Evolutionary conservation across 2,329 filamentous ascomycete species (phyloP), one percentile per base, ranked within the genome.

Genomic region (Talaromyces sp.): DNA sequence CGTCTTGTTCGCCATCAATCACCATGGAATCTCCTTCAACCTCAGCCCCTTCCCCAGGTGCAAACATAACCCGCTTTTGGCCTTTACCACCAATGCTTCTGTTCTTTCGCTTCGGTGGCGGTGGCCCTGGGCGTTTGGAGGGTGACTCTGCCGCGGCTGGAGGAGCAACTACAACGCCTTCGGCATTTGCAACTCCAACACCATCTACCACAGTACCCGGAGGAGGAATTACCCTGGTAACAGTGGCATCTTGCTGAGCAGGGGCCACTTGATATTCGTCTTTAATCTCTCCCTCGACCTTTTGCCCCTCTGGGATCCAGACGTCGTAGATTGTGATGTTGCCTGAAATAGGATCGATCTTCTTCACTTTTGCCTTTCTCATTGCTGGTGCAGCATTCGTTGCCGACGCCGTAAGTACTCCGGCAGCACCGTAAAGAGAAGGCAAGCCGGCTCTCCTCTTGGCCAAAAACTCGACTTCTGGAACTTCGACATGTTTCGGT

Each of bases 301-400:
- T 80, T 71, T 95, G 89, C 0, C 91, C 92, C 60, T 93, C 89
- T 5, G 86, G 84, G 4, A 96, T 83, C 21, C 91, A 89, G 8
- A 95, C 86, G 68, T 96, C 91, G 73, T 95, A 91, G 1, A 93
- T 87, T 63, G 90, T 91, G 10, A 90, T 83, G 67, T 93, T 93
- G 26, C 93, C 93, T 26, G 81, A 82, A 0, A 86, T 85, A 4
- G 88, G 87, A 70, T 96, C 91, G 11, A 88, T 79, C 65, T 89
- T 87, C 67, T 89, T 86, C 58, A 97, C 90, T 24, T 89, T 95
- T 0, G 90, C 91, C 69, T 89, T 89, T 8, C 90, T 88, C 68
- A 95, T 90, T 4, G 85, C 82, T 73, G 56, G 83, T 72, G 3
- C 64, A 32, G 67, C 66, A 50, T 56, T 60, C 5, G 60, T 38